These are phyloP conservation scores for Neurospora pannonica DNA, from an alignment of 495 filamentous ascomycete genomes.

Conservation along the genomic window DNA sequence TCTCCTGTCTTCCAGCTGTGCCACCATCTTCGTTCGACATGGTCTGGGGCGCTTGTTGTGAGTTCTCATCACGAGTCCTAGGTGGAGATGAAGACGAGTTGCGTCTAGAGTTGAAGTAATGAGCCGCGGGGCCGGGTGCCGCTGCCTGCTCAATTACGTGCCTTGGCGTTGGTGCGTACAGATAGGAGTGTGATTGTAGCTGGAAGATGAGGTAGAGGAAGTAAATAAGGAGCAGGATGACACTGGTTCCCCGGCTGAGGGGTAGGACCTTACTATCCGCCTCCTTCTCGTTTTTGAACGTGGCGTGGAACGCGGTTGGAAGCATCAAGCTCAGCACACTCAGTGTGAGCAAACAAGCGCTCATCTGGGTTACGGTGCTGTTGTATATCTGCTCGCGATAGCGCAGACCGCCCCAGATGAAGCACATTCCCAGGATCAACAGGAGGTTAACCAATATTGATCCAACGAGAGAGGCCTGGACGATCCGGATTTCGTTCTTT, in stretches of 20 bases:
- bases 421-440: constrained; percentile 83
- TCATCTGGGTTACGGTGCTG: constrained; percentile 88
- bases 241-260: constrained; percentile 79
- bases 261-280: constrained; percentile 63
- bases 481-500: constrained; percentile 74
- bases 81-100: constrained; percentile 43
- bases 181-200: constrained; percentile 80
- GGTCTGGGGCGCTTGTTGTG: background rate
- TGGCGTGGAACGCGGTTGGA: constrained; percentile 76
- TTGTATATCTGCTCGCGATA: constrained; percentile 91
- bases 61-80: constrained; percentile 38
- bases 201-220: constrained; percentile 79
- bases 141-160: constrained; percentile 81
- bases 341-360: constrained; percentile 77
- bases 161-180: constrained; percentile 82
- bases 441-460: constrained; percentile 81
- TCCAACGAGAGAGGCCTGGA: constrained; percentile 80
- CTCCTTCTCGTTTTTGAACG: constrained; percentile 47
- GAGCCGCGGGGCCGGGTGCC: constrained; percentile 67
- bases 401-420: constrained; percentile 72
- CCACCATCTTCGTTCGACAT: background rate
- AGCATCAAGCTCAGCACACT: constrained; percentile 66
- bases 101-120: constrained; percentile 48
- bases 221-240: constrained; percentile 74
- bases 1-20: background rate